Evolutionary conservation across 202 grass and related monocot species (phyloP), one percentile per base, ranked within the genome.

Genomic region (Panicum hallii): DNA sequence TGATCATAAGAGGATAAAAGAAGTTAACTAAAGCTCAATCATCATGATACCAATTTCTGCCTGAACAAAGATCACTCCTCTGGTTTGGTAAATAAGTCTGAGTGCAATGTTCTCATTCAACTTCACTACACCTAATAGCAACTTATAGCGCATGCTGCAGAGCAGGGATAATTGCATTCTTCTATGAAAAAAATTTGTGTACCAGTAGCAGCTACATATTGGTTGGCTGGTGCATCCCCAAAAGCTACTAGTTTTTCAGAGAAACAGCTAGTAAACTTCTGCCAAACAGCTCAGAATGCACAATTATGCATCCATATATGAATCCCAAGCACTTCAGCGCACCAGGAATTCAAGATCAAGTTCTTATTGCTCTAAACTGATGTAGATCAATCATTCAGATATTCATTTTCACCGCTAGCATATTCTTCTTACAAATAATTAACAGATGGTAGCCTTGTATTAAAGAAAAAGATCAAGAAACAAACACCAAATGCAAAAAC

Each of bases 161-260:
- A 77, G 15, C 17, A 72, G 17, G 36, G 30, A 88, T 53, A 46
- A 56, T 41, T 60, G n/a, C 67, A 79, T 14, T 57, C 10, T 22
- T 49, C 4, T 34, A 43, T 16, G 20, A 52, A 1, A 28, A 67
- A 81, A 64, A 78, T 49, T 4, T 2, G 1, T 48, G n/a, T 20
- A 60, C 11, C 20, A 61, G 15, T 49, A 52, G 30, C 42, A 80
- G 74, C 5, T 74, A 50, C 16, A 17, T 56, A 49, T 71, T 71
- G 17, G 28, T 83, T 30, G 13, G 13, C 49, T 65, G 45, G 54
- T 73, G 19, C 70, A 42, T 43, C 38, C 54, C 14, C 48, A 23
- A 86, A 86, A 86, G 61, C 17, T 82, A 67, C 41, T 67, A 75
- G 3, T 57, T 82, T 86, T 32, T 53, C 34, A 55, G 45, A 74